Evolutionary conservation across 2,329 filamentous ascomycete species (phyloP), one percentile per base, ranked within the genome.

Genomic region (Aspergillus sp.): DNA sequence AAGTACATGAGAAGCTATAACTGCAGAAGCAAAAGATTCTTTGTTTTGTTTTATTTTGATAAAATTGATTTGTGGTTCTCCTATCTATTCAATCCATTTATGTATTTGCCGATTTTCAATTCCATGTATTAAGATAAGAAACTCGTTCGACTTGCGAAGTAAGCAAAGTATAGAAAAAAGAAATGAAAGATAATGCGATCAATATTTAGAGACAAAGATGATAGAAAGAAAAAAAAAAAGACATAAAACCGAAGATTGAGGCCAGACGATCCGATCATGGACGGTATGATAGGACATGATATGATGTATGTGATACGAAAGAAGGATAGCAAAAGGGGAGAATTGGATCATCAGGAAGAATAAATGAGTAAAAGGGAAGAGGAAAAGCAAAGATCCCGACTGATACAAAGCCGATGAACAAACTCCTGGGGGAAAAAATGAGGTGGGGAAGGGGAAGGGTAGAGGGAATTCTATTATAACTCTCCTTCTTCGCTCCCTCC

Each of bases 401-500:
- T n/a, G 36, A 18, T 42, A n/a, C 36, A 42, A 39, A 14, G 14
- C 36, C 5, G 14, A n/a, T 39, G 6, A 22, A 22, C 12, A 24
- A 46, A 18, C 42, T 47, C 20, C 5, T 9, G 11, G n/a, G 11
- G 14, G 24, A 47, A 18, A 11, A 10, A 36, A 24, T 16, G n/a
- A n/a, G 26, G 26, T 26, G 26, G 26, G 26, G 26, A 26, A 26
- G 26, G 26, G 26, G 5, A 26, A 29, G 26, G 26, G 26, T 29
- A 29, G 22, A 22, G 26, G 16, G 32, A 39, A 32, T 6, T 24
- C 10, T 12, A 7, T 45, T 32, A 78, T 39, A 78, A 66, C 60
- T 79, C 77, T 14, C 77, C 77, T 56, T 79, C 77, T 62, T 79
- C 77, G 55, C 77, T 79, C 4, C 77, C 76, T 29, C 70, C 75